Evolutionary conservation across 495 filamentous ascomycete species (phyloP).

Genomic region (Glonium stellatum): DNA sequence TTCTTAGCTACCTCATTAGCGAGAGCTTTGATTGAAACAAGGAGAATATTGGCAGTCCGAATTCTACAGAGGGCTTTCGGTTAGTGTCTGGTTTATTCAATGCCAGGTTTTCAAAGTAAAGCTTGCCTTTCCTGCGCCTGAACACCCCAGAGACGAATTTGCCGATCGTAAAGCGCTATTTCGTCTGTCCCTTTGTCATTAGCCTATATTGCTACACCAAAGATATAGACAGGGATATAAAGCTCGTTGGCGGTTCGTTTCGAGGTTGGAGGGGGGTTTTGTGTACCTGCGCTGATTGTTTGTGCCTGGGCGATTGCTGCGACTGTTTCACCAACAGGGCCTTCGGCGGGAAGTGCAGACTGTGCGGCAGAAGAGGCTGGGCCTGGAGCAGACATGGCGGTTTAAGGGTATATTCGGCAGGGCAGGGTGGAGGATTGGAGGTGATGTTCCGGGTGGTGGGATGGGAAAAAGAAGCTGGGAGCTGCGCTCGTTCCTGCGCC

Average conservation of each 20-base stretch:
- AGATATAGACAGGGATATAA: neutral
- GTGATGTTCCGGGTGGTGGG: too few relatives aligned
- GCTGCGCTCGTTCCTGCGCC: neutral
- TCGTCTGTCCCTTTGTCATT: slow-evolving; percentile 55
- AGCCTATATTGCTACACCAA: neutral
- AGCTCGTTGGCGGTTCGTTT: too few relatives aligned
- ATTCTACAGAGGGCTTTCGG: slow-evolving; percentile 48
- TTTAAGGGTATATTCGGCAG: neutral
- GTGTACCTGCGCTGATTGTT: slow-evolving; percentile 49
- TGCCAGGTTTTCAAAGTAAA: neutral
- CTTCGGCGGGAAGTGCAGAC: slow-evolving; percentile 22
- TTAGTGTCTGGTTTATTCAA: neutral
- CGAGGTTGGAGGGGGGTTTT: neutral
- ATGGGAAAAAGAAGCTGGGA: neutral
- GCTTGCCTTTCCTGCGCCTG: slow-evolving; percentile 75
- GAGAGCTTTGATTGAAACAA: slow-evolving; percentile 83
- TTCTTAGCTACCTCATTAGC: slow-evolving; percentile 96
- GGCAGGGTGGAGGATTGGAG: neutral
- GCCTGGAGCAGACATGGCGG: neutral
- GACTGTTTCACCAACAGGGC: slow-evolving; percentile 20
- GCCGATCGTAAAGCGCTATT: slow-evolving; percentile 94
- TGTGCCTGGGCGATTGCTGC: slow-evolving; percentile 34
- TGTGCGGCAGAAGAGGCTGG: slow-evolving; percentile 11
- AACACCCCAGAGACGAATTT: slow-evolving; percentile 97
- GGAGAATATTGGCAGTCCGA: slow-evolving; percentile 81